Evolutionary conservation across 306 rosid species (phyloP), one percentile per base, ranked within the genome.

Genomic region (Cucumis cinereus): DNA sequence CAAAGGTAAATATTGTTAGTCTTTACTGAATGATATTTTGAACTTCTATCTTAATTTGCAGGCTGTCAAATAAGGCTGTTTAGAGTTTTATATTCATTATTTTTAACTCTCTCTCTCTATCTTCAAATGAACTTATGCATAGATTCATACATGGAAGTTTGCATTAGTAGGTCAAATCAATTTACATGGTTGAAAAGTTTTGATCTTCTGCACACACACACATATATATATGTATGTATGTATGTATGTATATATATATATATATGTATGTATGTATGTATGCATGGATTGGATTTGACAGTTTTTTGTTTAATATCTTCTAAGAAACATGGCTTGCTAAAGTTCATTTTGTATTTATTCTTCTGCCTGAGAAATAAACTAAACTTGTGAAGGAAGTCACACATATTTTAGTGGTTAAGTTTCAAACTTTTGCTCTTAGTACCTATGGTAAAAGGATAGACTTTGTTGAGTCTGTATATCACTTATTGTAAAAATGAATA

Each of bases 1-100:
- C 99, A 17, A 94, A 92, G 99, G 99, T 94, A 85, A 61, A 30
- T 28, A 36, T 53, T 64, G 55, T 30, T 24, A 19, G 52, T 64
- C 52, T 35, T 70, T 47, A 43, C n/a, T 35, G 15, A 20, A 8
- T 6, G 23, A 36, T 30, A 40, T 45, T 77, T 77, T 28, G 83
- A 45, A 61, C 58, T 82, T 60, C 22, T 66, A 45, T 26, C 28
- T 58, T 53, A 12, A 61, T 24, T 74, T 75, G 50, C 28, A 43
- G 45, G 56, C 54, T 71, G 28, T 77, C 73, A 52, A 30, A 79
- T 35, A 50, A 19, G 60, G 6, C 6, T 14, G 56, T 68, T 6
- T n/a, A 19, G 8, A 57, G 17, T 59, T 59, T 79, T 33, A 30
- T 62, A 56, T 49, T 70, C 11, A 20, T 70, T 24, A 47, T 47